Conservation (phyloP, 2,329 filamentous ascomycete genomes). For the Talaromyces amestolkiae region DNA sequence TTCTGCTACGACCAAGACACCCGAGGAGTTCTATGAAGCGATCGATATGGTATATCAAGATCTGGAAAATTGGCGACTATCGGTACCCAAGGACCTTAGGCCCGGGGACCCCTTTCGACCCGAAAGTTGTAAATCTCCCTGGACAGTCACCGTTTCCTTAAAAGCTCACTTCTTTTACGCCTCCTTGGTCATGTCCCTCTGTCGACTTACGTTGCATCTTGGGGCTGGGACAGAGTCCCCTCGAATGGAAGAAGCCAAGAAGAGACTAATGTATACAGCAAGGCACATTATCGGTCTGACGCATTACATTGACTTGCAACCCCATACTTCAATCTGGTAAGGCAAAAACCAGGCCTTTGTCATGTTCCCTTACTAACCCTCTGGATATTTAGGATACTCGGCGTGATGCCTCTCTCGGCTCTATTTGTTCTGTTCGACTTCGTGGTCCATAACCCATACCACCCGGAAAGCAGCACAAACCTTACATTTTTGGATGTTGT, state of each 20-base stretch:
- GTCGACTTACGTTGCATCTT: slow-evolving; percentile 31
- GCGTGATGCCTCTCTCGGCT: slow-evolving; percentile 37
- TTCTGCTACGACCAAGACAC: slow-evolving; percentile 28
- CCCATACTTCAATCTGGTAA: slow-evolving; percentile 37
- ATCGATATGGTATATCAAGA: slow-evolving; percentile 27
- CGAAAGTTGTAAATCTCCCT: slow-evolving; percentile 20
- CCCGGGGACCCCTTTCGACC: slow-evolving; percentile 28
- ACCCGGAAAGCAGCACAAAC: slow-evolving; percentile 37
- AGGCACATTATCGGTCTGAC: slow-evolving; percentile 35
- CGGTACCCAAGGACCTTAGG: slow-evolving; percentile 31
- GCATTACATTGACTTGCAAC: slow-evolving; percentile 33
- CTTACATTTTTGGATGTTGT: slow-evolving; percentile 43
- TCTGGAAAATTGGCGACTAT: slow-evolving; percentile 33
- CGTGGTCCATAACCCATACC: slow-evolving; percentile 38
- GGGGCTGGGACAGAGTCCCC: slow-evolving; percentile 20
- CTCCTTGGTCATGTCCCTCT: slow-evolving; percentile 32
- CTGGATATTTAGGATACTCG: slow-evolving; percentile 27
- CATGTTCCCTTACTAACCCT: background rate
- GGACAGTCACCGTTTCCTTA: slow-evolving; percentile 25
- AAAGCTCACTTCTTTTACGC: slow-evolving; percentile 34
- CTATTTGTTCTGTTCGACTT: slow-evolving; percentile 46
- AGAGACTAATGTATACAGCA: slow-evolving; percentile 32
- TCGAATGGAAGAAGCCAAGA: slow-evolving; percentile 24
- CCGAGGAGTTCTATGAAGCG: slow-evolving; percentile 18
- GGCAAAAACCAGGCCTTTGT: background rate